Conservation (phyloP, 2,329 filamentous ascomycete genomes). For the Cercospora sp. region DNA sequence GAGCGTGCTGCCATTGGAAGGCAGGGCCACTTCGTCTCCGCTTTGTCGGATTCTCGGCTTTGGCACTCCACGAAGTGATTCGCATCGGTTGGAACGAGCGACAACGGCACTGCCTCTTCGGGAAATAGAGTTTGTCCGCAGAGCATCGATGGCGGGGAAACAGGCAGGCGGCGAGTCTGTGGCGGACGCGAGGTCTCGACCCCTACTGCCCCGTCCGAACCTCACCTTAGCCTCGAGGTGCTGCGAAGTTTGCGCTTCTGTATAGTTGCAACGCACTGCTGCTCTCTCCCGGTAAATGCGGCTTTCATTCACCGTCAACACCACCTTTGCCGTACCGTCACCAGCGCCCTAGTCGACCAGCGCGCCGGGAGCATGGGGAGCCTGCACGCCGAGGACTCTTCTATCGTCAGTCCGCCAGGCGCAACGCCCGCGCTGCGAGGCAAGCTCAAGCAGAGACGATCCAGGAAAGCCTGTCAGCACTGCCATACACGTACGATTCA, state of each 20-base stretch:
- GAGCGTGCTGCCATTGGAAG: neutral
- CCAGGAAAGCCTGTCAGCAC: conserved; percentile 26
- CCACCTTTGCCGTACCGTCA: conserved; percentile 13
- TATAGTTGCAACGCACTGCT: conserved; percentile 10
- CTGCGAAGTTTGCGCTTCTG: conserved; percentile 4
- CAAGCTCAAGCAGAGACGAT: conserved; percentile 28
- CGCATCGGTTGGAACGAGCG: neutral
- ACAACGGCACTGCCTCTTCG: neutral
- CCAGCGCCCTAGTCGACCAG: conserved; percentile 1
- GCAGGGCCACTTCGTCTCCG: neutral
- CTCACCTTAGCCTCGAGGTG: conserved; percentile 9
- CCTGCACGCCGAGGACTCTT: conserved; percentile 16
- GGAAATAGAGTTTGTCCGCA: neutral
- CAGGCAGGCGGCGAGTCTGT: neutral
- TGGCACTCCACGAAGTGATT: neutral
- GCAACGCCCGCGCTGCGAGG: conserved; percentile 15
- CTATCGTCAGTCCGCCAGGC: neutral
- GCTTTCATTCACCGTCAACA: conserved; percentile 5
- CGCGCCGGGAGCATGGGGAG: neutral
- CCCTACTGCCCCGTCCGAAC: neutral
- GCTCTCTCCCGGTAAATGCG: conserved; percentile 19
- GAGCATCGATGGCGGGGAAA: conserved; percentile 6
- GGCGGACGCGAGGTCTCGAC: conserved; percentile 4
- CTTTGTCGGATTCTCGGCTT: neutral
- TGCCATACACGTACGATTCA: conserved; percentile 22